Conservation (phyloP, 768 basidiomycete genomes). For the Mycena capillaripes region DNA sequence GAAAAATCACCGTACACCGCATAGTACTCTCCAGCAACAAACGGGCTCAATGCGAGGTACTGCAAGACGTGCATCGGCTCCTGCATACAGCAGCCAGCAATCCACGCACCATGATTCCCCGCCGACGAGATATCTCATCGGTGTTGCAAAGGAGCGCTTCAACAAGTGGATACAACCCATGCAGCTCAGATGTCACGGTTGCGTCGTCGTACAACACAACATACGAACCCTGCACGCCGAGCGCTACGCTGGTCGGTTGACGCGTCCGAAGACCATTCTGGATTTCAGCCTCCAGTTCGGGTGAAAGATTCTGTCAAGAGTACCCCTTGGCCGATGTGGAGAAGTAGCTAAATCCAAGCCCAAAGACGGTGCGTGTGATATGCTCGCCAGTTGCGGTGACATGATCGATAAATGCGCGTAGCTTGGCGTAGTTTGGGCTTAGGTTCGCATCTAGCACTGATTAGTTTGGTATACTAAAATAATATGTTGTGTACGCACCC, state of each 20-base stretch:
- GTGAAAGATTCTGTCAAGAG: not conserved
- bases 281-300: not conserved
- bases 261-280: not conserved
- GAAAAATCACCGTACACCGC: conserved; percentile 19
- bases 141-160: not conserved
- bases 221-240: not conserved
- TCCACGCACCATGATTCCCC: not conserved
- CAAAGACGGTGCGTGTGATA: not conserved
- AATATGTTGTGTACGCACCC: not conserved
- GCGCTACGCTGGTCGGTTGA: not conserved
- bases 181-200: not conserved
- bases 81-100: too few species aligned
- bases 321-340: not conserved
- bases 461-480: not conserved
- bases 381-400: not conserved
- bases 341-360: not conserved
- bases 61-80: not conserved
- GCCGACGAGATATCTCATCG: not conserved
- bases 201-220: not conserved
- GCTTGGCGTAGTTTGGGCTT: not conserved
- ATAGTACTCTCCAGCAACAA: conserved; percentile 13
- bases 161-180: not conserved
- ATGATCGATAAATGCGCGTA: not conserved
- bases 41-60: conserved; percentile 18
- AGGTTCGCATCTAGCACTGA: not conserved